Conservation (phyloP, 139 green algal genomes). For the Coelastrella sp. region DNA sequence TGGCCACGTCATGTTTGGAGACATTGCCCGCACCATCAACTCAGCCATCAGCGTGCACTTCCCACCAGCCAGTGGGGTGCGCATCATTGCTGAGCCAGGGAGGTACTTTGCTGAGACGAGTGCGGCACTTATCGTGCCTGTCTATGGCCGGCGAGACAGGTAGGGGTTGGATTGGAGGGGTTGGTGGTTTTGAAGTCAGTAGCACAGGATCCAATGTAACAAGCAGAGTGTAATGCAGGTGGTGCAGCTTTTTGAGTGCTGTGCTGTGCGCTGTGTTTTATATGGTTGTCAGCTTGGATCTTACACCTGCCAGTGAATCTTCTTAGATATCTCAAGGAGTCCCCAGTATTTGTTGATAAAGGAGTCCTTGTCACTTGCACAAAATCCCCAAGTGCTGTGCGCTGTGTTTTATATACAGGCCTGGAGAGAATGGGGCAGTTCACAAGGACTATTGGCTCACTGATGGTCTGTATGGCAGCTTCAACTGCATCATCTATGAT, state of each 20-base stretch:
- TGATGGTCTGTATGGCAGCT: slow-evolving; percentile 92
- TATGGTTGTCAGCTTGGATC: too few species aligned
- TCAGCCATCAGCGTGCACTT: slow-evolving; percentile 87
- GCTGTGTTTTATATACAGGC: neutral
- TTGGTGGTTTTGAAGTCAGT: too few species aligned
- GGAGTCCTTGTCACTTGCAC: too few species aligned
- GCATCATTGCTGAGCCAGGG: slow-evolving; percentile 95
- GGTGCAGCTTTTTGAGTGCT: too few species aligned
- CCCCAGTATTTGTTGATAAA: neutral
- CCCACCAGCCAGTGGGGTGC: slow-evolving; percentile 67
- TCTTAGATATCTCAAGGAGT: neutral
- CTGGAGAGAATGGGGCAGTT: neutral
- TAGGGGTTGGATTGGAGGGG: neutral
- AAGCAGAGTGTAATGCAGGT: too few species aligned
- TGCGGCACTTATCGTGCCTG: slow-evolving; percentile 74
- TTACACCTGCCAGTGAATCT: neutral
- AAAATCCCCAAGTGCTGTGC: too few species aligned
- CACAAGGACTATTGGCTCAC: slow-evolving; percentile 71
- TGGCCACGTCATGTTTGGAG: slow-evolving; percentile 64
- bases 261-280: too few species aligned
- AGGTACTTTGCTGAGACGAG: slow-evolving; percentile 95
- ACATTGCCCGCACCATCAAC: slow-evolving; percentile 72
- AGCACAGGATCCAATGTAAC: too few species aligned
- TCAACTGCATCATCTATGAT: slow-evolving; percentile 96
- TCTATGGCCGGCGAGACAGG: slow-evolving; percentile 85